These are phyloP conservation scores for Apiospora marii DNA, from an alignment of 2,329 filamentous ascomycete genomes.

Conservation along the genomic window DNA sequence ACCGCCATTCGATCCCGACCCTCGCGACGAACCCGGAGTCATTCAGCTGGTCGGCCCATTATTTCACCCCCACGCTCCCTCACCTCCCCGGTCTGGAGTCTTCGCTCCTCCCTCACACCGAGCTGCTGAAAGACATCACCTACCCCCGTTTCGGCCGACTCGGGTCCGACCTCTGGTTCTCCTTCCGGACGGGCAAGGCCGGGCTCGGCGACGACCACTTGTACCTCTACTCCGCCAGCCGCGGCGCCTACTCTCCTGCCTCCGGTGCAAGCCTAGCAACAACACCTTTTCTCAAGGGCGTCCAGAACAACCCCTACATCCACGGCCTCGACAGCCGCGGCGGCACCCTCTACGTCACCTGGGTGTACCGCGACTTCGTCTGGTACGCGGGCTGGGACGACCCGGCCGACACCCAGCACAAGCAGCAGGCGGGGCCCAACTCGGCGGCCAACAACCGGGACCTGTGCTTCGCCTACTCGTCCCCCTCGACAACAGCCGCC, in stretches of 20 bases:
- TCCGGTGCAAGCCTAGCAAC: not conserved
- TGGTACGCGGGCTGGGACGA: conserved; percentile 53
- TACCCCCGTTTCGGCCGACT: conserved; percentile 55
- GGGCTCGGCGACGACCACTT: conserved; percentile 58
- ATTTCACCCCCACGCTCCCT: conserved; percentile 48
- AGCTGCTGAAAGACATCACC: conserved; percentile 49
- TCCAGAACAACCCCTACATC: conserved; percentile 59
- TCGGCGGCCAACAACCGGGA: conserved; percentile 56
- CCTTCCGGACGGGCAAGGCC: conserved; percentile 59
- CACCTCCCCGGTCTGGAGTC: conserved; percentile 45
- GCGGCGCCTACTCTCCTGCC: conserved; percentile 43
- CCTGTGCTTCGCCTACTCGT: conserved; percentile 57
- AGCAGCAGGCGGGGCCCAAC: conserved; percentile 52
- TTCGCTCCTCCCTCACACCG: conserved; percentile 31
- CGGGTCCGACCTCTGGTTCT: conserved; percentile 50
- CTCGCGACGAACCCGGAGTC: conserved; percentile 43
- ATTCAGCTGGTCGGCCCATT: conserved; percentile 42
- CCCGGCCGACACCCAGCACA: conserved; percentile 48
- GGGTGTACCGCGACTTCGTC: conserved; percentile 60
- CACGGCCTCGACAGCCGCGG: conserved; percentile 52
- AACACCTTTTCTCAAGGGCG: conserved; percentile 57
- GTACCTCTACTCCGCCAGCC: conserved; percentile 49
- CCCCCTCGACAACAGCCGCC: conserved; percentile 27
- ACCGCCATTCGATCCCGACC: conserved; percentile 45
- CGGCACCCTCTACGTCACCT: conserved; percentile 51